Base-by-base conservation (phyloP, 2,329 filamentous ascomycete species). In the Phaeosphaeria sp. region DNA sequence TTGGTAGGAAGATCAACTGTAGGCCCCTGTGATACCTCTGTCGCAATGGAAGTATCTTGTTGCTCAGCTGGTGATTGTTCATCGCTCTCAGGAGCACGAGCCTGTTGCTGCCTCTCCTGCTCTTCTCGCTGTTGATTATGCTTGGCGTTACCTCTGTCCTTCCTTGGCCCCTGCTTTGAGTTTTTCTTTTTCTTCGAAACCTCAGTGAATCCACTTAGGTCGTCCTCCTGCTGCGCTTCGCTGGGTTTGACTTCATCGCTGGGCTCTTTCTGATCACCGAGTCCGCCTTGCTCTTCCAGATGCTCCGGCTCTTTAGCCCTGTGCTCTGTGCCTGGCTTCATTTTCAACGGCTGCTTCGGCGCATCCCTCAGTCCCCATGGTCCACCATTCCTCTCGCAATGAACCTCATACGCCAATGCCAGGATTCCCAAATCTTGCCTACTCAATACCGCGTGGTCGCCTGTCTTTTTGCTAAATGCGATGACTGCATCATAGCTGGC, bases 321-420 rank as follows among this genome's bases (percentile, higher is more conserved):
- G 30, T 60, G 48, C 22, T 61, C 51, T 30, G 73, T 65, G 6
- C 58, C 65, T 15, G 65, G 64, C 33, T 58, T 72, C 42, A 94
- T 94, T 55, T 93, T 73, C 1, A 85, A 77, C 76, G 93, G 93
- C 75, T 97, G 93, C 0, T 89, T 90, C 0, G 94, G 94, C 2
- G 86, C 84, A 56, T 85, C 91, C 60, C 93, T 84, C 76, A 97
- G 72, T 58, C 93, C 86, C 90, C 92, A 96, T 74, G 96, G 89
- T 1, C 93, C 93, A n/a, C 89, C 87, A 74, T 96, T 96, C 57
- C 89, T 83, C 81, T 98, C 93, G 69, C 91, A 90, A 70, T 98
- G 94, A n/a, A 98, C 76, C 75, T 99, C 95, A 76, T 98, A 98
- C 0, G 92, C 90, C 55, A 99, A 81, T 9, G 94, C 95, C 71